Evolutionary conservation across 352 stramenopile species (phyloP).

Genomic region (Phytophthora cryptogea): DNA sequence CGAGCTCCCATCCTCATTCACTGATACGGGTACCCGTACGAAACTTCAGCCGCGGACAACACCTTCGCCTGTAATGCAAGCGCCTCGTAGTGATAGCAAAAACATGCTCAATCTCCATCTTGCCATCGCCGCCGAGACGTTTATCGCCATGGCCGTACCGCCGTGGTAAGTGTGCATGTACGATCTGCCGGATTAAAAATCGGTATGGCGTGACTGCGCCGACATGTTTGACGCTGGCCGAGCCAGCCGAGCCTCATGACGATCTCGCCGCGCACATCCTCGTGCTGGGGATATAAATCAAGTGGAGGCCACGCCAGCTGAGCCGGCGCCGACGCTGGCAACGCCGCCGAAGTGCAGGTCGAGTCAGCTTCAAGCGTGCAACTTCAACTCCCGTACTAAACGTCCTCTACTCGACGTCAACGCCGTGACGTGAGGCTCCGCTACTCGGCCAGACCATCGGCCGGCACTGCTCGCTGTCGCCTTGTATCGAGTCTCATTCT

Average conservation of each 20-base stretch:
- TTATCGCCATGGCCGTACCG: constrained; percentile 10
- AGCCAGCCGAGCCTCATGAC: not conserved
- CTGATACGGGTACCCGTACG: constrained; percentile 15
- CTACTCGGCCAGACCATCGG: constrained; percentile 3
- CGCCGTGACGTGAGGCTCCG: not conserved
- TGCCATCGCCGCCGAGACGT: not conserved
- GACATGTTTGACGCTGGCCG: not conserved
- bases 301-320: constrained; percentile 25
- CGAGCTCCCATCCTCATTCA: constrained; percentile 12
- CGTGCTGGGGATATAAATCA: constrained; percentile 30
- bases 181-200: constrained; percentile 27
- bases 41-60: constrained; percentile 19
- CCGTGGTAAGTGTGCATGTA: constrained; percentile 17
- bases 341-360: constrained; percentile 26
- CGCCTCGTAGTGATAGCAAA: not conserved
- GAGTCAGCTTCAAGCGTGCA: constrained; percentile 25
- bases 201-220: not conserved
- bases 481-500: constrained; percentile 12
- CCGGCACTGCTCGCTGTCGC: constrained; percentile 1
- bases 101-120: not conserved
- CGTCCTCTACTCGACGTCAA: constrained; percentile 2
- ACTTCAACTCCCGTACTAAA: constrained; percentile 28
- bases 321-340: constrained; percentile 8
- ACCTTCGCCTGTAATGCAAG: not conserved
- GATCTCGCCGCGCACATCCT: constrained; percentile 4